Base-by-base conservation (phyloP, 2,329 filamentous ascomycete species). In the Penicillium sp. region DNA sequence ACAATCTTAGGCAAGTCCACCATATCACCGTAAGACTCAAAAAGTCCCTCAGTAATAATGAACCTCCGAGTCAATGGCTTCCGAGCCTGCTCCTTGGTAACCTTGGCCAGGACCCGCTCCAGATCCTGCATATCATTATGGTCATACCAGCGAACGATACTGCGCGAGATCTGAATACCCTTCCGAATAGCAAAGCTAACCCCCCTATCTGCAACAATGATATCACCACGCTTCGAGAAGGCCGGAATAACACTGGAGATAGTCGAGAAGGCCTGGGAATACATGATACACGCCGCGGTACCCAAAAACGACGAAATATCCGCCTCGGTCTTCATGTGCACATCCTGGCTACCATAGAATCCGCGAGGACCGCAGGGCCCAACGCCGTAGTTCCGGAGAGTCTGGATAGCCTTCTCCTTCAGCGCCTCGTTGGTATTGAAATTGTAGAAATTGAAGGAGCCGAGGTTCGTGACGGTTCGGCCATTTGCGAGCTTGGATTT, bases 311-410 rank as follows among this genome's bases (percentile, higher is more conserved):
- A 84, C 20, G 94, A 91, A 67, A 99, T 92, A 70, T 97, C 93
- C 50, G 90, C 85, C 75, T 99, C 94, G 13, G 91, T 91, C 78
- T 95, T 94, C 84, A 97, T 93, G 74, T 99, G 94, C 39, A 97
- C 92, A 74, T 99, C 94, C 72, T 97, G 93, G 26, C 91, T 99
- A 59, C 92, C 94, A 76, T 99, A 99, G 77, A 99, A 99, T 59
- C 96, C 92, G 5, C 94, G 94, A 15, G 94, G 94, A 17, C 94
- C 94, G 70, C 94, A 99, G 51, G 94, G 93, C 7, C 94, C 95
- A 33, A 99, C 95, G 50, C 94, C 94, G 65, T 99, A 99, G 17
- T 90, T 96, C 54, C 93, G 89, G 32, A 99, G 83, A 0, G 92
- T 95, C 71, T 93, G 88, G 56, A 99, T 91, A 1, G 93, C 94